Conservation (phyloP, 345 rosid genomes). For the Gossypium bickii region DNA sequence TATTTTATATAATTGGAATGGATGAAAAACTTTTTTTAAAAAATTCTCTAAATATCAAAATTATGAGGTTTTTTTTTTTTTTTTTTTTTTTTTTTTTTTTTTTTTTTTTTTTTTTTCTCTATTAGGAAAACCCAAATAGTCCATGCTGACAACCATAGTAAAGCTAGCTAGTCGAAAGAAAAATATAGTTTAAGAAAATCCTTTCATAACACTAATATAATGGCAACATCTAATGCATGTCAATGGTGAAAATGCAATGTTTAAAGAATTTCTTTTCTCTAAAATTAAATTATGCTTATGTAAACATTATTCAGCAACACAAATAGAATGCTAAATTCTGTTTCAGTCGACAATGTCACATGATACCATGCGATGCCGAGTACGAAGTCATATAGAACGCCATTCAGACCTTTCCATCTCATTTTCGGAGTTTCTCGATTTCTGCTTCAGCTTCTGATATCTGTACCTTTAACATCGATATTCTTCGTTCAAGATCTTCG, state of each 20-base stretch:
- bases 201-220: not conserved
- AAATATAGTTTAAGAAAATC: too few species aligned
- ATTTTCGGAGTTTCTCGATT: slow-evolving; percentile 56
- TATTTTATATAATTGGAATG: too few species aligned
- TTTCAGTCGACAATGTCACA: not conserved
- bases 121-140: too few species aligned
- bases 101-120: too few species aligned
- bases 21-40: too few species aligned
- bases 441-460: slow-evolving; percentile 72
- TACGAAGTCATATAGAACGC: not conserved
- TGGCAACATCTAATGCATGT: not conserved
- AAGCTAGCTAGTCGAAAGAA: too few species aligned
- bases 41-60: too few species aligned
- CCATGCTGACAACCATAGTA: too few species aligned
- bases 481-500: slow-evolving; percentile 58
- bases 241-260: not conserved
- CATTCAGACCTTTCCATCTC: slow-evolving; percentile 29
- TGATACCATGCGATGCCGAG: not conserved
- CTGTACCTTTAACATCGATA: slow-evolving; percentile 48
- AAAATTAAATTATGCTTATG: slow-evolving; percentile 18
- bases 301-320: slow-evolving; percentile 12
- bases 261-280: not conserved
- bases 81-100: too few species aligned
- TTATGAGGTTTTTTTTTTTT: too few species aligned
- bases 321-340: not conserved